Evolutionary conservation across 228 moss, liverwort and hornwort species (phyloP).

Genomic region (Sphagnum magellanicum): DNA sequence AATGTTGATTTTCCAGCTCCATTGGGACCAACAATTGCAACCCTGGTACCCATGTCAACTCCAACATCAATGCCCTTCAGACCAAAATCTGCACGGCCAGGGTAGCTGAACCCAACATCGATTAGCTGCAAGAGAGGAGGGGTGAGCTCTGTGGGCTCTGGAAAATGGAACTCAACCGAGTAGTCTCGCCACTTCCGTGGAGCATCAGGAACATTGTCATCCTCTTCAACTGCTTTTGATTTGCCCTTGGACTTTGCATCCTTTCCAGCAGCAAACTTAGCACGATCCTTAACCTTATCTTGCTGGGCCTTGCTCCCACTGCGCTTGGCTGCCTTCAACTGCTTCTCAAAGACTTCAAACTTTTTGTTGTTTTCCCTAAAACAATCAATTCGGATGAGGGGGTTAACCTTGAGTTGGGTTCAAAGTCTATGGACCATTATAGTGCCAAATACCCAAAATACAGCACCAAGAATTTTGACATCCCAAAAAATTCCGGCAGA

Average conservation of each 20-base stretch:
- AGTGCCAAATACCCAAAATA: no score
- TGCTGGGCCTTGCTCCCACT: conserved; percentile 97
- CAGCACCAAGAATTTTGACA: no score
- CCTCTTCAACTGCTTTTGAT: conserved; percentile 48
- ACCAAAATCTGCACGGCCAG: conserved; percentile 72
- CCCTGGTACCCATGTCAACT: conserved; percentile 97
- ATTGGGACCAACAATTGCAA: conserved; percentile 96
- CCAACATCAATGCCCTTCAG: conserved; percentile 83
- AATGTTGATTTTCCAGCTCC: conserved; percentile 95
- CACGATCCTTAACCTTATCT: conserved; percentile 96
- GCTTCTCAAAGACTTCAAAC: conserved; percentile 85
- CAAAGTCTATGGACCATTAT: no score
- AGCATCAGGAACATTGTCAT: conserved; percentile 52
- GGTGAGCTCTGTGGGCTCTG: conserved; percentile 91
- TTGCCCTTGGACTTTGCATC: conserved; percentile 92
- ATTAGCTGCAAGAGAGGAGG: conserved; percentile 90
- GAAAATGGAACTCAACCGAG: conserved; percentile 88
- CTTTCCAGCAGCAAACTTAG: conserved; percentile 84
- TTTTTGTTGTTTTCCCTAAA: conserved; percentile 83
- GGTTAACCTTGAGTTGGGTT: background rate
- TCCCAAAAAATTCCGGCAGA: no score
- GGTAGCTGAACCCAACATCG: conserved; percentile 87
- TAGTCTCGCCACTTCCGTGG: conserved; percentile 97
- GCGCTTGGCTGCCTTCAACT: conserved; percentile 91
- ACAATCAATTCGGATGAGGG: background rate